Conservation (phyloP, 495 filamentous ascomycete species). For the Xylaria longipes region DNA sequence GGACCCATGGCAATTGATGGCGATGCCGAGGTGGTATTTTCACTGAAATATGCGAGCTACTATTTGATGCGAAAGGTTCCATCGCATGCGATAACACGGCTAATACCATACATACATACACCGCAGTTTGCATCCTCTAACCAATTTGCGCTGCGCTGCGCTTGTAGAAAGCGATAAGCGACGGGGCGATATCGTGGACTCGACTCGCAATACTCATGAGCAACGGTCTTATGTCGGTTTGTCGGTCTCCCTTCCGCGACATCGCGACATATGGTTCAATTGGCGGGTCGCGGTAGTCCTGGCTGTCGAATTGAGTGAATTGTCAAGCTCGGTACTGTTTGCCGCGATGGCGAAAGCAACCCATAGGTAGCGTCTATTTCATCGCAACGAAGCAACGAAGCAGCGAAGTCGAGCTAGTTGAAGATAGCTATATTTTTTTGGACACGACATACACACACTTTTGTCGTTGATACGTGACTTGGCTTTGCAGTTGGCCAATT, state of each 20-base stretch:
- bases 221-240: conserved; percentile 1
- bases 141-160: neutral
- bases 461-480: conserved; percentile 22
- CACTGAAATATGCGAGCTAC: conserved; percentile 5
- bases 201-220: neutral
- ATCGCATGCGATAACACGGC: conserved; percentile 20
- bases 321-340: conserved; percentile 1
- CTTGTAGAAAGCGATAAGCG: conserved; percentile 19
- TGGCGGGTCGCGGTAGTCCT: conserved; percentile 11
- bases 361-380: conserved; percentile 8
- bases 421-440: conserved; percentile 8
- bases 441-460: conserved; percentile 24
- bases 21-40: conserved; percentile 17
- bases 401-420: conserved; percentile 4
- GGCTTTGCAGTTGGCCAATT: conserved; percentile 27
- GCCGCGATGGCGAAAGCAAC: conserved; percentile 8
- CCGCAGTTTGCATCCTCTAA: neutral
- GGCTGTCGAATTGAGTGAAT: neutral
- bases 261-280: conserved; percentile 16
- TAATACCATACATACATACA: conserved; percentile 4
- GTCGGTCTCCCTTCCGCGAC: conserved; percentile 10
- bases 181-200: conserved; percentile 5
- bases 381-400: conserved; percentile 8
- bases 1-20: conserved; percentile 16
- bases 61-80: conserved; percentile 19